Conservation (phyloP, 1,284 basidiomycete genomes). For the Moniliophthora roreri region DNA sequence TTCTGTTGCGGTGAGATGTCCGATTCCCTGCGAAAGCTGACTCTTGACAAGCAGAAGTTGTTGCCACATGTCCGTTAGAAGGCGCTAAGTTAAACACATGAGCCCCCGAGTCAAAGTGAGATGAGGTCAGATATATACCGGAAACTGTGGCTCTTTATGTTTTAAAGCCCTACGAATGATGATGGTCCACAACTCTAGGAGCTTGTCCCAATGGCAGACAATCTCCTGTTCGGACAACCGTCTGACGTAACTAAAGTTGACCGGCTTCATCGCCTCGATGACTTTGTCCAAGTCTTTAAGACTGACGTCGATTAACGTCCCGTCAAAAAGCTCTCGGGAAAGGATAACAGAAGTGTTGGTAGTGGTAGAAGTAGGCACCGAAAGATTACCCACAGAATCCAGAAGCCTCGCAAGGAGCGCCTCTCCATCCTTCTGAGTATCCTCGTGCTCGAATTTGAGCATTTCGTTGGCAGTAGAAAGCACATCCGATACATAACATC, state of each 20-base stretch:
- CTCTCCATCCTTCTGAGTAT: not conserved
- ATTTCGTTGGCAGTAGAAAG: not conserved
- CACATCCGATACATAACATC: not conserved
- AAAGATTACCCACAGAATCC: not conserved
- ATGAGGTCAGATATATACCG: constrained; percentile 23
- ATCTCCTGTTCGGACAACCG: constrained; percentile 46
- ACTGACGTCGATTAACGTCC: constrained; percentile 19
- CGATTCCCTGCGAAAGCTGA: constrained; percentile 33
- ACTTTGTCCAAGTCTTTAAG: constrained; percentile 21
- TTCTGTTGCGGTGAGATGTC: constrained; percentile 32
- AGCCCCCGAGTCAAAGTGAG: not conserved
- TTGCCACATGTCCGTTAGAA: constrained; percentile 46
- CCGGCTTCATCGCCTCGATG: constrained; percentile 19
- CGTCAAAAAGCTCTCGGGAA: constrained; percentile 25
- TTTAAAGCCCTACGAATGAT: constrained; percentile 4
- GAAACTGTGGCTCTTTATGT: constrained; percentile 10
- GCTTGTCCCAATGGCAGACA: constrained; percentile 38
- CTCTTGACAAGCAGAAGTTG: constrained; percentile 50
- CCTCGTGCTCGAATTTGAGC: not conserved
- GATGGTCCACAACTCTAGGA: constrained; percentile 42
- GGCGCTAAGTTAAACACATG: constrained; percentile 27
- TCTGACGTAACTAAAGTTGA: constrained; percentile 29
- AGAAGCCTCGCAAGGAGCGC: not conserved
- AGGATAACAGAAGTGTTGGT: constrained; percentile 7
- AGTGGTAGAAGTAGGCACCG: constrained; percentile 5